These are phyloP conservation scores for Pseudonitzschia multiseries DNA, from an alignment of 108 stramenopile genomes.

Conservation along the genomic window DNA sequence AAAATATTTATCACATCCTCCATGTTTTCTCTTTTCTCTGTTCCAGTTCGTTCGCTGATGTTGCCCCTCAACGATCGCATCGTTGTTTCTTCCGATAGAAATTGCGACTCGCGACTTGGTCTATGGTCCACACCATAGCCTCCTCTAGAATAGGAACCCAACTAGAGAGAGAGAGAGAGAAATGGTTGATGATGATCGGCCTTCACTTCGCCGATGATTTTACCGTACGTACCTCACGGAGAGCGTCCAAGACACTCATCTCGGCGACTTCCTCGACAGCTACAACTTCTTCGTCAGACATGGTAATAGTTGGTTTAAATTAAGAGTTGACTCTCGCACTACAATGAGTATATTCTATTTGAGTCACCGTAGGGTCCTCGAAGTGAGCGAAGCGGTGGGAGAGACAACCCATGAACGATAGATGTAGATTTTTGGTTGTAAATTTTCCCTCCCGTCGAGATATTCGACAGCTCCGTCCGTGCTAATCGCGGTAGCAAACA, in stretches of 20 bases:
- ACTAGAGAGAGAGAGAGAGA: too few species aligned
- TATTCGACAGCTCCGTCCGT: too few species aligned
- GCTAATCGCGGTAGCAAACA: neutral
- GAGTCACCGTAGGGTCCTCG: conserved; percentile 75
- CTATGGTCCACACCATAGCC: too few species aligned
- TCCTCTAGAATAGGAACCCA: too few species aligned
- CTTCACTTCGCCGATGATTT: too few species aligned
- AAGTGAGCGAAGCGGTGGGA: conserved; percentile 45
- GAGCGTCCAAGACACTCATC: conserved; percentile 95
- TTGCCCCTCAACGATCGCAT: neutral
- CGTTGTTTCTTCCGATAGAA: too few species aligned
- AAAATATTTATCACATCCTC: conserved; percentile 18
- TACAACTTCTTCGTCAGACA: conserved; percentile 74
- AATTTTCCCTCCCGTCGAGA: neutral
- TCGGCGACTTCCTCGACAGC: conserved; percentile 87
- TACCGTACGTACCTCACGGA: conserved; percentile 93
- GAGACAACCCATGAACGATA: neutral
- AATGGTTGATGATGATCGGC: too few species aligned
- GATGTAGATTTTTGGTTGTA: neutral
- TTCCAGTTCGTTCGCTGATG: neutral
- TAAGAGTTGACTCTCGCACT: conserved; percentile 81
- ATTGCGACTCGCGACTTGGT: too few species aligned
- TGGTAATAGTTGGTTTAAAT: conserved; percentile 34
- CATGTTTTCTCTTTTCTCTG: conserved; percentile 9
- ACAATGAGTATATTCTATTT: conserved; percentile 26